phyloP scores from a whole-genome alignment of 129 eudicot species.

The Helichrysum umbraculigerum region DNA sequence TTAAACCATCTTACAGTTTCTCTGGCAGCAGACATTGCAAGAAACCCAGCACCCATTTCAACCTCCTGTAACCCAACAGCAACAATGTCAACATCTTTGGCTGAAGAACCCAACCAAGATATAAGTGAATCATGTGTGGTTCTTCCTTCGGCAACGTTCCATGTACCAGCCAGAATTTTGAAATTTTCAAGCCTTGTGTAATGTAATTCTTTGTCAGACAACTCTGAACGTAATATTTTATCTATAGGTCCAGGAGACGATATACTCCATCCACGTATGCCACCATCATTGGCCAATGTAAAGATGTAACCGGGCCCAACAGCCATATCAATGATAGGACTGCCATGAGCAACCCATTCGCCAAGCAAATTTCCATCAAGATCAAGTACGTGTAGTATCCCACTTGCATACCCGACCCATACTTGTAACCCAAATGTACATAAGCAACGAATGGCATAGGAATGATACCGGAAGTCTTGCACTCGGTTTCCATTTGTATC shows the following conservation, averaged over 20 bases:
- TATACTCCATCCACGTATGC: constrained; percentile 90
- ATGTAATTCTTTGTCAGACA: constrained; percentile 61
- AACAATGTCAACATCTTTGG: constrained; percentile 65
- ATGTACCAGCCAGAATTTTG: constrained; percentile 81
- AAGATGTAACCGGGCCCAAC: constrained; percentile 72
- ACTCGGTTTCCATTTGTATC: constrained; percentile 87
- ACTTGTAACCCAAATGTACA: constrained; percentile 72
- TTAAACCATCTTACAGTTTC: constrained; percentile 60
- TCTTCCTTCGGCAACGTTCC: constrained; percentile 97
- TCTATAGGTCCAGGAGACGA: constrained; percentile 82
- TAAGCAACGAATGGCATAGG: constrained; percentile 53
- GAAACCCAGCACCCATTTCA: constrained; percentile 99
- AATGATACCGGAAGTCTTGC: constrained; percentile 62
- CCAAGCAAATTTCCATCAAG: constrained; percentile 80
- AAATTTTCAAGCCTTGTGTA: constrained; percentile 77
- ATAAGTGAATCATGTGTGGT: constrained; percentile 82
- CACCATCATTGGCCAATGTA: constrained; percentile 88
- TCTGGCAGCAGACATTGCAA: constrained; percentile 98
- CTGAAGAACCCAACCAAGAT: constrained; percentile 92
- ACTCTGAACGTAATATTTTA: constrained; percentile 58
- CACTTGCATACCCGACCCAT: constrained; percentile 91
- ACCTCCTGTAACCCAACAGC: constrained; percentile 97
- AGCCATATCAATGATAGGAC: constrained; percentile 74
- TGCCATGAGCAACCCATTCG: constrained; percentile 80
- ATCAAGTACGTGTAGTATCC: constrained; percentile 71